Conservation (phyloP, 352 stramenopile genomes). For the Phytopythium montanum region DNA sequence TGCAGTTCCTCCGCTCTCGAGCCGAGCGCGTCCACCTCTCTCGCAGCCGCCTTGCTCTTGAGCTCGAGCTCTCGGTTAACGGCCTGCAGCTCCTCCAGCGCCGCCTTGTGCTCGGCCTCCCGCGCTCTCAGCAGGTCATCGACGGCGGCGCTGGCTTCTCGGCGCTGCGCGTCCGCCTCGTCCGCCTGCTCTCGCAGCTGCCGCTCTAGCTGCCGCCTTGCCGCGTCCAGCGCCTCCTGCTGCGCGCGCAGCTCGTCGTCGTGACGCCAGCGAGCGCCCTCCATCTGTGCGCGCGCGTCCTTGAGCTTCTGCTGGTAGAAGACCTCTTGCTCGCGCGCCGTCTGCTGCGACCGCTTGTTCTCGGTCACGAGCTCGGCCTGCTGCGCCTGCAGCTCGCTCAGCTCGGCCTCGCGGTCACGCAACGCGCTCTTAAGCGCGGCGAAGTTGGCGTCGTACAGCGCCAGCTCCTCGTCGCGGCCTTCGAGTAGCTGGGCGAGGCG, state of each 20-base stretch:
- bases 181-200: constrained; percentile 73
- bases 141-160: constrained; percentile 69
- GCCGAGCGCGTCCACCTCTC: constrained; percentile 39
- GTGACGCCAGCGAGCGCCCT: constrained; percentile 68
- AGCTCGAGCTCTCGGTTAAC: constrained; percentile 61
- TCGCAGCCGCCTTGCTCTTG: constrained; percentile 36
- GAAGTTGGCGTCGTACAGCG: constrained; percentile 86
- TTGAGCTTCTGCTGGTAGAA: constrained; percentile 75
- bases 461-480: constrained; percentile 88
- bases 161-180: constrained; percentile 66
- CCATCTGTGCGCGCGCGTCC: constrained; percentile 64
- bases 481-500: constrained; percentile 74
- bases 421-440: constrained; percentile 69
- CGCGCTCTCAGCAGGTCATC: constrained; percentile 73
- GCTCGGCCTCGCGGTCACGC: constrained; percentile 63
- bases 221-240: constrained; percentile 59
- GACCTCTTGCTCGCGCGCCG: constrained; percentile 39
- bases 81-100: constrained; percentile 34
- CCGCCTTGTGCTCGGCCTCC: constrained; percentile 53
- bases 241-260: constrained; percentile 65
- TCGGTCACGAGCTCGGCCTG: constrained; percentile 50
- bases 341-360: constrained; percentile 41
- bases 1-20: constrained; percentile 53
- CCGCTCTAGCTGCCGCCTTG: constrained; percentile 43
- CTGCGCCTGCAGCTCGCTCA: constrained; percentile 63